Evolutionary conservation across 2,329 filamentous ascomycete species (phyloP).

Genomic region (Trichoderma brevicompactum): DNA sequence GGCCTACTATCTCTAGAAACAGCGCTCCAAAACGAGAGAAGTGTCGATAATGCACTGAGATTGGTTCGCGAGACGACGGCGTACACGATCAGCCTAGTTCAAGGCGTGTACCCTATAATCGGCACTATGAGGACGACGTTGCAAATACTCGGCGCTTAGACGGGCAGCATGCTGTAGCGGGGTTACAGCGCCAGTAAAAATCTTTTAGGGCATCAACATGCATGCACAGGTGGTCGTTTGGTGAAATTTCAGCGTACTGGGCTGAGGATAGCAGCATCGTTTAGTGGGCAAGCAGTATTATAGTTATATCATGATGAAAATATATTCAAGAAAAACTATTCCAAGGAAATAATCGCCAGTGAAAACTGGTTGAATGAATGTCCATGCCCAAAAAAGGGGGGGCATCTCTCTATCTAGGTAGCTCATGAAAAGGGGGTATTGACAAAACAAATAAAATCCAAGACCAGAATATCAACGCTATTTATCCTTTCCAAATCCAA

Average conservation of each 20-base stretch:
- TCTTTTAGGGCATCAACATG: not conserved
- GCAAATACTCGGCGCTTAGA: not conserved
- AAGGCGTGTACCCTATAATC: not conserved
- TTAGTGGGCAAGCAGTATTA: not conserved
- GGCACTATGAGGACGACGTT: not conserved
- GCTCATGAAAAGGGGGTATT: slow-evolving; percentile 15
- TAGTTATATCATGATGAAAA: not conserved
- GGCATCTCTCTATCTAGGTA: slow-evolving; percentile 25
- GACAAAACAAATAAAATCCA: slow-evolving; percentile 14
- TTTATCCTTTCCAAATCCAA: slow-evolving; percentile 18
- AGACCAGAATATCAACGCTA: slow-evolving; percentile 5
- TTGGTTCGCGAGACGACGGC: not conserved
- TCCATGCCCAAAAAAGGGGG: not conserved
- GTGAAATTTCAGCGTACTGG: too few relatives aligned
- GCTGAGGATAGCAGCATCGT: not conserved
- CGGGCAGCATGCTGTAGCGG: not conserved
- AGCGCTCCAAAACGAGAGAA: not conserved
- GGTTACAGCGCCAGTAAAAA: not conserved
- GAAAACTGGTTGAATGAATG: slow-evolving; percentile 24
- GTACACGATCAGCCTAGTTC: not conserved
- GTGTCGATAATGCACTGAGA: not conserved
- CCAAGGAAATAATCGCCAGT: slow-evolving; percentile 22
- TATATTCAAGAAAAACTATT: slow-evolving; percentile 10
- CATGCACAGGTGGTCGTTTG: too few relatives aligned
- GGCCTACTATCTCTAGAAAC: not conserved